Percentiles rank a stretch among this genome's conserved stretches.
These are phyloP conservation scores for Exophiala sideris DNA, from an alignment of 2,329 filamentous ascomycete species.

Conservation along the genomic window DNA sequence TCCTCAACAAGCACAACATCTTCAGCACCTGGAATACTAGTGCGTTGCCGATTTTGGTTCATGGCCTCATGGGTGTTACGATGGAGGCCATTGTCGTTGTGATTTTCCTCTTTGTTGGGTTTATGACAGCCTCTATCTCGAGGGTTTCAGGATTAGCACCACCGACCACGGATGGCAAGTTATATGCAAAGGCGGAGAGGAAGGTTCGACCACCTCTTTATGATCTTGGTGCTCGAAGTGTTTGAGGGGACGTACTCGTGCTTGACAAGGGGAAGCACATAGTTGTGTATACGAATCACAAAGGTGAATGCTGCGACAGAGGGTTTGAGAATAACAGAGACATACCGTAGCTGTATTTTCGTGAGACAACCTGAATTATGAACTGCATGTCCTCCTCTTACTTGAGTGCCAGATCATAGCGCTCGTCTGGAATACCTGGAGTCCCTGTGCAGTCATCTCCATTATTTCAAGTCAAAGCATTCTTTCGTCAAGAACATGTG, in stretches of 20 bases:
- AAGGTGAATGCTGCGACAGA: too few species aligned
- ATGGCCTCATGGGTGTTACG: constrained; percentile 48
- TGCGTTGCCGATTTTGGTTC: constrained; percentile 39
- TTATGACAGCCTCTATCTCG: constrained; percentile 14
- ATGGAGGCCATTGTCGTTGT: constrained; percentile 51
- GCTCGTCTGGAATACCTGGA: too few species aligned
- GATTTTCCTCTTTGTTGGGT: constrained; percentile 37
- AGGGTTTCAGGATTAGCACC: background rate
- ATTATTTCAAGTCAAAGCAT: too few species aligned
- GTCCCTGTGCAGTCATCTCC: too few species aligned
- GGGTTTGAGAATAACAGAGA: too few species aligned
- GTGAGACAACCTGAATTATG: too few species aligned
- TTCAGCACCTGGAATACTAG: constrained; percentile 42
- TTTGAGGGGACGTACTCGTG: background rate
- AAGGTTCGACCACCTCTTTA: background rate
- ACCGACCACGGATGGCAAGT: constrained; percentile 5
- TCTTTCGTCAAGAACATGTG: too few species aligned
- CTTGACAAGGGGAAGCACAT: too few species aligned
- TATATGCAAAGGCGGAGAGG: background rate
- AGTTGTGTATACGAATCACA: too few species aligned
- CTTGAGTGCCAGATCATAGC: too few species aligned
- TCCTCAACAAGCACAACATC: constrained; percentile 35
- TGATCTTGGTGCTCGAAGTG: background rate
- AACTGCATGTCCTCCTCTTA: too few species aligned
- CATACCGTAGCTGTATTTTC: too few species aligned